phyloP scores from a whole-genome alignment of 495 filamentous ascomycete species.

The Neurospora sp. region DNA sequence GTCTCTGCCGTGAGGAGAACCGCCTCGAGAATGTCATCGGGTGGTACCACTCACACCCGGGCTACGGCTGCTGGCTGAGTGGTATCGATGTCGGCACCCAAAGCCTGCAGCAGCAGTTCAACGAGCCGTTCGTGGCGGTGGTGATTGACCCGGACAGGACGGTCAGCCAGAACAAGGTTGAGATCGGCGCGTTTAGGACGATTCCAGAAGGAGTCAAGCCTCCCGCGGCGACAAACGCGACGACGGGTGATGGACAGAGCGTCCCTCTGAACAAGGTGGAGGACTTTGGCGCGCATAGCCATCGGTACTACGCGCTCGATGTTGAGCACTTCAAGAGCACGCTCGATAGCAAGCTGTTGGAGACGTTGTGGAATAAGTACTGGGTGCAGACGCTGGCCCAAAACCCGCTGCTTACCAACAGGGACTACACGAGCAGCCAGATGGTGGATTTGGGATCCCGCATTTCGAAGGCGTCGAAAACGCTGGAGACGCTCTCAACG shows the following conservation, averaged over 20 bases:
- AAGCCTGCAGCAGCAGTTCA: slow-evolving; percentile 65
- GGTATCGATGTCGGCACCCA: slow-evolving; percentile 94
- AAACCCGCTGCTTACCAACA: slow-evolving; percentile 82
- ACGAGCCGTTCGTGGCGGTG: slow-evolving; percentile 88
- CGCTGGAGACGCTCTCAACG: background rate
- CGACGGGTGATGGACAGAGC: slow-evolving; percentile 46
- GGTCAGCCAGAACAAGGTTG: slow-evolving; percentile 87
- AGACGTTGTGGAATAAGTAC: slow-evolving; percentile 97
- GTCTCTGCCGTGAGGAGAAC: slow-evolving; percentile 61
- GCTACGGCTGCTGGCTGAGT: slow-evolving; percentile 96
- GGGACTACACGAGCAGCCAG: slow-evolving; percentile 87
- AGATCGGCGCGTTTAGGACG: slow-evolving; percentile 94
- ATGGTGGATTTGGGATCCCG: slow-evolving; percentile 81
- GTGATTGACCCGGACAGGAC: slow-evolving; percentile 97
- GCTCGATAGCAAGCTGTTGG: slow-evolving; percentile 75
- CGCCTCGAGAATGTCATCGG: slow-evolving; percentile 88
- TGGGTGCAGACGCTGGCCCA: slow-evolving; percentile 99
- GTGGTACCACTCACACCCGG: slow-evolving; percentile 98
- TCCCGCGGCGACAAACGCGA: slow-evolving; percentile 19
- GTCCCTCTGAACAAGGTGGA: slow-evolving; percentile 88
- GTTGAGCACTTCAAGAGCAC: slow-evolving; percentile 89
- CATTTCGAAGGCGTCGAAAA: slow-evolving; percentile 49
- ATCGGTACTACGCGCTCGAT: slow-evolving; percentile 80
- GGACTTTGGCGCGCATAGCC: slow-evolving; percentile 90
- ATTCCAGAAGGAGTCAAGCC: slow-evolving; percentile 67